phyloP scores from a whole-genome alignment of 2,329 filamentous ascomycete genomes.

The Colletotrichum tofieldiae region DNA sequence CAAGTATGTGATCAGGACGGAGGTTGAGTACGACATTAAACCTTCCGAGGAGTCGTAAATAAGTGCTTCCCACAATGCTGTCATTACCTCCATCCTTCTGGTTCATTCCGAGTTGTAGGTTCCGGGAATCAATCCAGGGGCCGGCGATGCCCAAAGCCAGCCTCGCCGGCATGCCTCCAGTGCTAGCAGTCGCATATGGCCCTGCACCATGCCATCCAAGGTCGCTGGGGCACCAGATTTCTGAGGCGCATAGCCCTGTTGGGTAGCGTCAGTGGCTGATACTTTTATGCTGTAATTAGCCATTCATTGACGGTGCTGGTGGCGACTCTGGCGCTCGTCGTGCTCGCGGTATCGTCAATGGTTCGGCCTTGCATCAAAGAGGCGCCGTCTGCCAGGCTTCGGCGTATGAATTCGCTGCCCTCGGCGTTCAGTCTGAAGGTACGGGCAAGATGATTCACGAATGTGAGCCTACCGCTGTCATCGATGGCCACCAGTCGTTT shows the following conservation, averaged over 20 bases:
- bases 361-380: background rate
- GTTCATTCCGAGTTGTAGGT: background rate
- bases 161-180: background rate
- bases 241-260: background rate
- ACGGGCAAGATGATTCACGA: background rate
- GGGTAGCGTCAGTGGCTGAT: background rate
- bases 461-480: background rate
- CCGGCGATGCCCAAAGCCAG: background rate
- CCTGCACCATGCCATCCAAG: background rate
- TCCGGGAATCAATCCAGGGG: background rate
- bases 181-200: background rate
- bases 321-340: background rate
- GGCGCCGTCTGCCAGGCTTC: background rate
- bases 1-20: conserved; percentile 79
- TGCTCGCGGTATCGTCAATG: background rate
- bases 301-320: background rate
- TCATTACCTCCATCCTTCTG: background rate
- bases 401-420: background rate
- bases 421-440: too few relatives aligned
- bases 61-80: background rate
- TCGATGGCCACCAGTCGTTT: background rate
- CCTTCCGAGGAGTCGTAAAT: conserved; percentile 35
- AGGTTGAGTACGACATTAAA: conserved; percentile 79
- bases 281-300: background rate
- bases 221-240: background rate